Conservation (phyloP, 371 early-diverging fungal species). For the Dinochytrium kinnereticum region DNA sequence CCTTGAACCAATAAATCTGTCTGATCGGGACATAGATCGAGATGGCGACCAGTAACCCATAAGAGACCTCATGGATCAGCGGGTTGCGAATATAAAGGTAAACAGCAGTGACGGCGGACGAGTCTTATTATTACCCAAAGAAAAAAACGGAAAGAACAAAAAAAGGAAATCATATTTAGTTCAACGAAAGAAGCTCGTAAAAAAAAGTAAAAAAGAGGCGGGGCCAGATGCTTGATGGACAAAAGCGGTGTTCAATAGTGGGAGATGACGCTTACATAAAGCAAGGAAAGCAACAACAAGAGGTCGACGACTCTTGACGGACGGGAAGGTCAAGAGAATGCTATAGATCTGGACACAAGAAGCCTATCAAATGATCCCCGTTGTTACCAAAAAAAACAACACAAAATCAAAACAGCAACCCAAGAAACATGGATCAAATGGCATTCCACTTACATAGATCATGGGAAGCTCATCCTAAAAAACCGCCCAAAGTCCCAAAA, state of each 20-base stretch:
- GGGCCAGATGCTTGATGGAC: too few species aligned
- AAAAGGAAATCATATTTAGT: too few species aligned
- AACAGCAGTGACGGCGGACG: conserved; percentile 63
- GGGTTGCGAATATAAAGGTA: conserved; percentile 73
- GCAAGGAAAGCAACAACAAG: not conserved
- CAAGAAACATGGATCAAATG: not conserved
- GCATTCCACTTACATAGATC: conserved; percentile 39
- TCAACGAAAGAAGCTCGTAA: too few species aligned
- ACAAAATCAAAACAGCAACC: too few species aligned
- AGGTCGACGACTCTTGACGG: conserved; percentile 15
- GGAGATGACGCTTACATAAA: conserved; percentile 42
- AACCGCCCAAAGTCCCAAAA: conserved; percentile 58
- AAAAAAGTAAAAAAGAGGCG: too few species aligned
- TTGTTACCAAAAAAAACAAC: too few species aligned
- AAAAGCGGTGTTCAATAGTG: conserved; percentile 32
- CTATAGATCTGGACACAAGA: conserved; percentile 51
- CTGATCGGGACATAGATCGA: conserved; percentile 44
- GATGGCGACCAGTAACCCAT: conserved; percentile 61
- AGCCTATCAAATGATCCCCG: not conserved
- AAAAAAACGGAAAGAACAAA: too few species aligned
- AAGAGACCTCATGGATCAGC: conserved; percentile 76
- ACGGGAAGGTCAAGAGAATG: conserved; percentile 46
- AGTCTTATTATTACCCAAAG: conserved; percentile 63
- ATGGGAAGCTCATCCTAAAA: conserved; percentile 69
- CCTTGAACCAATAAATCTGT: conserved; percentile 26